Percentiles rank a stretch among this genome's conserved stretches.
phyloP scores from a whole-genome alignment of 345 rosid species.

The Camelina neglecta region DNA sequence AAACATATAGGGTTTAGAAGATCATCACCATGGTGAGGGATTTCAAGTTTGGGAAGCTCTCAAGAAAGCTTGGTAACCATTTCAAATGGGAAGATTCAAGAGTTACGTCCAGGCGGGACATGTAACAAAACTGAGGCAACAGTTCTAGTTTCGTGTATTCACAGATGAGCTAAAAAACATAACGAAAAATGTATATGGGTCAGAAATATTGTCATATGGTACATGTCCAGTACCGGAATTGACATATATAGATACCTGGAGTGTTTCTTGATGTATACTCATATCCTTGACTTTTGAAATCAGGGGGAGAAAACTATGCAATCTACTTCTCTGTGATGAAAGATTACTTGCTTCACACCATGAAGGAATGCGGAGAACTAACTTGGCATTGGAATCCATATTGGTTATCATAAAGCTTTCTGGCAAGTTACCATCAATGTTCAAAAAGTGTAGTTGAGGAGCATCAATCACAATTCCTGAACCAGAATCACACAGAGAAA shows the following conservation, averaged over 20 bases:
- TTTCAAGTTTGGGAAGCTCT: background rate
- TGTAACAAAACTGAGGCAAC: background rate
- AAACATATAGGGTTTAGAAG: background rate
- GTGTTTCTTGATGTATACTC: background rate
- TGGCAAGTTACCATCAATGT: background rate
- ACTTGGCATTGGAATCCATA: background rate
- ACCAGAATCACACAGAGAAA: background rate
- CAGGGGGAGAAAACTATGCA: background rate
- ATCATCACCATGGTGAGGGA: background rate
- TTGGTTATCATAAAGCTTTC: background rate
- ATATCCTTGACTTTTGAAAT: background rate
- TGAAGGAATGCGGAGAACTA: background rate
- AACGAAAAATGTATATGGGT: background rate
- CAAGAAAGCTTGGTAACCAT: background rate
- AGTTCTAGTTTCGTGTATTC: background rate
- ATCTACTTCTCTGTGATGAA: background rate
- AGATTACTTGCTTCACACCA: background rate
- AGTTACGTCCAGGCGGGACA: background rate
- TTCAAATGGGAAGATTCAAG: background rate
- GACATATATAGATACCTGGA: slow-evolving; percentile 1
- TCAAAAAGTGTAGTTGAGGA: background rate
- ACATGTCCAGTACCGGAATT: background rate
- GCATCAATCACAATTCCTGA: slow-evolving; percentile 2
- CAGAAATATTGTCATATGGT: background rate
- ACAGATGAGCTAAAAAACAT: background rate